These are phyloP conservation scores for Metschnikowia baotianmanensis DNA, from an alignment of 805 yeast genomes.

Conservation along the genomic window DNA sequence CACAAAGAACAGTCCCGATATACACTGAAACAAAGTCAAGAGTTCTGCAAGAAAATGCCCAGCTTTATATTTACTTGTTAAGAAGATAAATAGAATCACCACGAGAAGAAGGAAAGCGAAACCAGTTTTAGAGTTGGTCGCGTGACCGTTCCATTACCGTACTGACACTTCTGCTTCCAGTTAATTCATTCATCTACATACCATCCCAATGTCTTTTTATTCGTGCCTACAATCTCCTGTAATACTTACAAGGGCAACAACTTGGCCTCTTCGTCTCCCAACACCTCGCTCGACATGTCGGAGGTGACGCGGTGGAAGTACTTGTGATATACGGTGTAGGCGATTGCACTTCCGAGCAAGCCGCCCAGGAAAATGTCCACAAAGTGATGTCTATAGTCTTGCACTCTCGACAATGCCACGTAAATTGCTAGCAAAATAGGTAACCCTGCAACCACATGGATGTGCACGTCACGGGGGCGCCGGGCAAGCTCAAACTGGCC, in stretches of 20 bases:
- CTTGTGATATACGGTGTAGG: slow-evolving; percentile 26
- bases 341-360: slow-evolving; percentile 28
- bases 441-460: slow-evolving; percentile 13
- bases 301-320: slow-evolving; percentile 25
- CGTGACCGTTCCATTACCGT: too few relatives aligned
- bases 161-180: too few relatives aligned
- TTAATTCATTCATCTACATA: too few relatives aligned
- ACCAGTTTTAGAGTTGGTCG: too few relatives aligned
- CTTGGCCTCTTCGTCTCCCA: slow-evolving; percentile 14
- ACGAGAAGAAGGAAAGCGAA: too few relatives aligned
- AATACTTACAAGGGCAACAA: slow-evolving; percentile 11
- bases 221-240: too few relatives aligned
- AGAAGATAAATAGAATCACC: too few relatives aligned
- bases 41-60: too few relatives aligned
- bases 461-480: slow-evolving; percentile 10
- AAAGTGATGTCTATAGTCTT: slow-evolving; percentile 33
- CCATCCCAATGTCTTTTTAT: too few relatives aligned
- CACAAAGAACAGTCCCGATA: too few relatives aligned
- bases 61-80: too few relatives aligned
- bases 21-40: too few relatives aligned
- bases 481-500: slow-evolving; percentile 36
- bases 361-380: slow-evolving; percentile 35
- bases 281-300: slow-evolving; percentile 11
- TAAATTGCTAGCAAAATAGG: slow-evolving; percentile 26
- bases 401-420: slow-evolving; percentile 26